Base-by-base conservation (phyloP, 192 early-diverging fungal genomes). In the Coemansia aciculifera region DNA sequence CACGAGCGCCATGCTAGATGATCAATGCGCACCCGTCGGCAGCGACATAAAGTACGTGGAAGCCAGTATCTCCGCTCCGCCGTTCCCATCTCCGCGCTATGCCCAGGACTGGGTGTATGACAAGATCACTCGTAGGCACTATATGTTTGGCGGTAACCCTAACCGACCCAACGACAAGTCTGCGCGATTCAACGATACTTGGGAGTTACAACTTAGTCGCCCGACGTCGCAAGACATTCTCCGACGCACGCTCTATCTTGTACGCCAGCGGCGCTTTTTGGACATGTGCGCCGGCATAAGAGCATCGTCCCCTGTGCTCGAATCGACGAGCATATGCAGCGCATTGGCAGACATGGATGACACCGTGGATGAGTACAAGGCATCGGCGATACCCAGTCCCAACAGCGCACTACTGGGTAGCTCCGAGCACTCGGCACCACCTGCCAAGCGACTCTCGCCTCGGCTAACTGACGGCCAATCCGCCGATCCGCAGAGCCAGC, bases 111-210 rank as follows among this genome's bases (percentile, higher is more conserved):
- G 95, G 73, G 93, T 94, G 9, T 98, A 95, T 78, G 91, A 98
- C 69, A 72, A 70, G 6, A 72, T 71, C 19, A 82, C 85, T 8
- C 86, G 88, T 57, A 77, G 78, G 4, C 95, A 98, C 64, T 93
- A 91, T 75, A 69, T 98, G 69, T 98, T 98, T 87, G 97, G 97
- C 10, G 97, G 97, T 31, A 98, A 96, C 63, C 93, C 94, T 5
- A 77, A 74, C 69, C 57, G 72, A 2, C 80, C 74, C 4, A 83
- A 42, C 62, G 67, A 83, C 73, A 77, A 74, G 40, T 69, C 72
- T 2, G 79, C 79, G 32, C 84, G 84, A 21, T 72, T 78, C 51
- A 75, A 78, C 68, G 84, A 85, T 34, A 75, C 78, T 0, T 85
- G 84, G 84, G 64, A 63, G 48, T 39, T 85, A 23, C 31, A 63